phyloP scores from a whole-genome alignment of 352 stramenopile species.

The Globisporangium alternatum region DNA sequence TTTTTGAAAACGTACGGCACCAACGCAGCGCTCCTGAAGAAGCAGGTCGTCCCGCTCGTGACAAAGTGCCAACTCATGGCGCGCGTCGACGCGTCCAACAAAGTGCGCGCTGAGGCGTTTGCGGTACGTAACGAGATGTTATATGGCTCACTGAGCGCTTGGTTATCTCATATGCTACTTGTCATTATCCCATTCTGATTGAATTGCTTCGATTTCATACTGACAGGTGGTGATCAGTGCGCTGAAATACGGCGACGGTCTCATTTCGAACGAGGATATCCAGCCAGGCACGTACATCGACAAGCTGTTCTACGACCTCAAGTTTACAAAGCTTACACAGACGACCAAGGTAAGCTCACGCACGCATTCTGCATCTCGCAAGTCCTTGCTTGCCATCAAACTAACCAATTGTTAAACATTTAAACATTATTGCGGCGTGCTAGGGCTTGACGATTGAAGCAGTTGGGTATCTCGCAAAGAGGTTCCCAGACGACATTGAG shows the following conservation, averaged over 20 bases:
- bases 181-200: neutral
- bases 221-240: constrained; percentile 53
- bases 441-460: constrained; percentile 63
- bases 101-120: constrained; percentile 53
- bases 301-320: constrained; percentile 76
- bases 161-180: neutral
- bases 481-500: constrained; percentile 40
- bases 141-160: neutral
- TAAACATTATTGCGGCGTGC: neutral
- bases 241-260: constrained; percentile 38
- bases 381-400: neutral
- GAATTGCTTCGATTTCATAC: neutral
- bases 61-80: constrained; percentile 51
- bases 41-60: constrained; percentile 43
- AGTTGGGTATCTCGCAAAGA: constrained; percentile 54
- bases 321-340: constrained; percentile 68
- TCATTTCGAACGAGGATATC: constrained; percentile 42
- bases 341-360: constrained; percentile 44
- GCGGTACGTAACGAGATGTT: constrained; percentile 19
- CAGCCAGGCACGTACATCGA: constrained; percentile 52
- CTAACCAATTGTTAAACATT: neutral
- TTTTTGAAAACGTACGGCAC: constrained; percentile 54
- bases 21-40: constrained; percentile 42
- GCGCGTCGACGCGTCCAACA: constrained; percentile 57
- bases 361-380: neutral